Evolutionary conservation across 2,329 filamentous ascomycete genomes (phyloP).

Genomic region (Colletotrichum graminicola): DNA sequence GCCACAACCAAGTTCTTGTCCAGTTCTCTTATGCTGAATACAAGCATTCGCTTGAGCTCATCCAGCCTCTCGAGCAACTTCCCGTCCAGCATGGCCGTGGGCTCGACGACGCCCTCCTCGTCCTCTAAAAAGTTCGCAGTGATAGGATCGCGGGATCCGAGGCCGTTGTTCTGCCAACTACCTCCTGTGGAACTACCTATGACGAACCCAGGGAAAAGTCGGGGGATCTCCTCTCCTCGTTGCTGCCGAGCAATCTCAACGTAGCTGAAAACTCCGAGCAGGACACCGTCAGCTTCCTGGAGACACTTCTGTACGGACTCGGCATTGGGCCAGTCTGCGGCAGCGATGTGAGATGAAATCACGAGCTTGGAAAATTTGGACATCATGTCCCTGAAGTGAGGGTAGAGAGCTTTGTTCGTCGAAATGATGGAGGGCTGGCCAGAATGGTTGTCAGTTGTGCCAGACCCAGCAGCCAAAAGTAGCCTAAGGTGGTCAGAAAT

Average conservation of each 20-base stretch:
- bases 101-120: slow-evolving; percentile 78
- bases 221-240: slow-evolving; percentile 90
- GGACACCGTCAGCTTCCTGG: slow-evolving; percentile 96
- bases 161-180: slow-evolving; percentile 84
- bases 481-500: slow-evolving; percentile 96
- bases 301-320: slow-evolving; percentile 96
- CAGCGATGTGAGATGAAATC: slow-evolving; percentile 96
- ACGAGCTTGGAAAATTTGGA: slow-evolving; percentile 99
- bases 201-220: slow-evolving; percentile 94
- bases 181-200: slow-evolving; percentile 86
- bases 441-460: slow-evolving; percentile 98
- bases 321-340: slow-evolving; percentile 93
- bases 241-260: slow-evolving; percentile 96
- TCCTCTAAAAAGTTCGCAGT: slow-evolving; percentile 90
- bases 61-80: slow-evolving; percentile 86
- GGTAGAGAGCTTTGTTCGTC: slow-evolving; percentile 96
- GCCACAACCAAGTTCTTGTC: slow-evolving; percentile 84
- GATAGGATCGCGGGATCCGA: slow-evolving; percentile 75
- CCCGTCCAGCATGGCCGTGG: slow-evolving; percentile 79
- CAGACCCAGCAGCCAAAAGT: slow-evolving; percentile 93
- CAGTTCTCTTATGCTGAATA: slow-evolving; percentile 86
- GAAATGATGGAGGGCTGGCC: slow-evolving; percentile 99
- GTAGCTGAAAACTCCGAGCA: slow-evolving; percentile 94
- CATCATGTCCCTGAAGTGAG: slow-evolving; percentile 99
- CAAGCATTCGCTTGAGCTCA: slow-evolving; percentile 85